These are phyloP conservation scores for Trebouxia sp. DNA, from an alignment of 139 green algal species.

Conservation along the genomic window DNA sequence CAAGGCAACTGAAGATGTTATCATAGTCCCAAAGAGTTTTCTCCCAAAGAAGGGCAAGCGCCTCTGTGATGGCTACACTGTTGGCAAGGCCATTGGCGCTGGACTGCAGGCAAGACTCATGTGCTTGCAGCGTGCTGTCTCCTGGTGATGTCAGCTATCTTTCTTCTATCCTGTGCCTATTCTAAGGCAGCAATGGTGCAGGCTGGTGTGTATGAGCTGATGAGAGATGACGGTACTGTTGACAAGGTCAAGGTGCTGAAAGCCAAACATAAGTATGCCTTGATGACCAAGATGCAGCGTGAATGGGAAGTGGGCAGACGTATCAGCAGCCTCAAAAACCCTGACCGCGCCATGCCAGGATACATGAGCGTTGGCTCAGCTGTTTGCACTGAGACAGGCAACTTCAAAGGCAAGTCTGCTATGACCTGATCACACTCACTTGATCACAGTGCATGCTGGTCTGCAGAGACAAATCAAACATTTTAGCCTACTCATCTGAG, in stretches of 20 bases:
- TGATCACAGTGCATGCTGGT: background rate
- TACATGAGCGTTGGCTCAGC: conserved; percentile 32
- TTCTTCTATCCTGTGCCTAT: no score
- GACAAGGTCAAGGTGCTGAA: conserved; percentile 34
- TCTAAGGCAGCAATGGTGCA: no score
- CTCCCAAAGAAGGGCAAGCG: conserved; percentile 17
- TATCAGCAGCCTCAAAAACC: background rate
- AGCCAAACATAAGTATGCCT: conserved; percentile 22
- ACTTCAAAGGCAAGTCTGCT: background rate
- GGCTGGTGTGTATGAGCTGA: conserved; percentile 38
- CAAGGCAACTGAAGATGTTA: background rate
- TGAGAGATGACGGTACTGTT: conserved; percentile 21
- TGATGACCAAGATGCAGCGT: conserved; percentile 30
- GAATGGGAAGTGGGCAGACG: conserved; percentile 36
- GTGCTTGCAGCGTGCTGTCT: no score
- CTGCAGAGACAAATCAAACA: no score
- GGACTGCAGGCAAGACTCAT: conserved; percentile 22
- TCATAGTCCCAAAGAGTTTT: conserved; percentile 17
- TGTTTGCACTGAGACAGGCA: conserved; percentile 8
- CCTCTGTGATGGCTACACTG: background rate
- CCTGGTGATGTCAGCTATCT: no score
- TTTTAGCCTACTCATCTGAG: no score
- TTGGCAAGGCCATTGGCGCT: conserved; percentile 16
- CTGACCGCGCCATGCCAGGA: conserved; percentile 28
- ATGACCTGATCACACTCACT: background rate